These are phyloP conservation scores for Cerioporus squamosus DNA, from an alignment of 1,284 basidiomycete genomes.

Conservation along the genomic window DNA sequence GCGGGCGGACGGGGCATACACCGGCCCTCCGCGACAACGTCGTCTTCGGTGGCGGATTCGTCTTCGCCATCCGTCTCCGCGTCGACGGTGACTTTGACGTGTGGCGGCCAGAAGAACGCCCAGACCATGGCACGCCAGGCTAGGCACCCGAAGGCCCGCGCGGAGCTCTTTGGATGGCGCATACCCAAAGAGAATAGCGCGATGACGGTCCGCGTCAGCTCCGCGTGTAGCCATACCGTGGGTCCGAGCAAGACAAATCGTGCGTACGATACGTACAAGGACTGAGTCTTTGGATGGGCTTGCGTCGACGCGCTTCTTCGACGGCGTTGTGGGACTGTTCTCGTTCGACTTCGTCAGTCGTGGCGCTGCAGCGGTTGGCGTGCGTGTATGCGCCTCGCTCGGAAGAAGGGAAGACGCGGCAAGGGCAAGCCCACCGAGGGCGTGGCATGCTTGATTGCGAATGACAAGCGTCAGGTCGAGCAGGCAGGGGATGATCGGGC, in stretches of 20 bases:
- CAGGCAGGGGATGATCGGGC: constrained; percentile 63
- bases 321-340: constrained; percentile 30
- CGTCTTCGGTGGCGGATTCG: constrained; percentile 30
- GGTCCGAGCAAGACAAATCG: constrained; percentile 69
- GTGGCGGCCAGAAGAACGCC: constrained; percentile 62
- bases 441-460: constrained; percentile 72
- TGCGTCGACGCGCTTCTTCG: constrained; percentile 20
- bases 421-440: constrained; percentile 67
- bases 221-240: constrained; percentile 48
- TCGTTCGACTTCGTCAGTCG: constrained; percentile 47
- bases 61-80: constrained; percentile 36
- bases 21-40: constrained; percentile 46
- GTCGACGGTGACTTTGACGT: constrained; percentile 18
- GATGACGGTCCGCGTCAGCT: constrained; percentile 51
- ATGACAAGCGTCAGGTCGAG: constrained; percentile 63
- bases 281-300: constrained; percentile 45
- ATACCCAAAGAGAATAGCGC: constrained; percentile 57
- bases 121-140: constrained; percentile 68
- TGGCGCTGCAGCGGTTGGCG: constrained; percentile 50
- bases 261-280: constrained; percentile 67
- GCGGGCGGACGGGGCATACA: constrained; percentile 54
- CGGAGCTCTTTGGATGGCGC: constrained; percentile 61
- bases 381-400: constrained; percentile 51
- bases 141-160: constrained; percentile 61
- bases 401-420: constrained; percentile 51